Conservation (phyloP, 2,329 filamentous ascomycete species). For the Diaporthe batatas region DNA sequence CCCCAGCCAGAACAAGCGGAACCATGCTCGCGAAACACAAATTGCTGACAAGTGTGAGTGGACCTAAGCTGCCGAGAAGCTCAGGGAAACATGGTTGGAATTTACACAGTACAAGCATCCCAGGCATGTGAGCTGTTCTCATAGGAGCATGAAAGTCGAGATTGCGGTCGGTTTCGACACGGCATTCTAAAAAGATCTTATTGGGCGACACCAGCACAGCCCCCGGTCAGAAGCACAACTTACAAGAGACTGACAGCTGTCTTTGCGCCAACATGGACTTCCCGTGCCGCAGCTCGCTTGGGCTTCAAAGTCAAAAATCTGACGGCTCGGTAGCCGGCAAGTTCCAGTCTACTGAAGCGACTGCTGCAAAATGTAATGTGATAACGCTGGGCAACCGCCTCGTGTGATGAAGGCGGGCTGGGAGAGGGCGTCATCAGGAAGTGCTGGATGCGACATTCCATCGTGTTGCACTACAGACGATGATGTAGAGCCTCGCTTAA, state of each 20-base stretch:
- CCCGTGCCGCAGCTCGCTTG: constrained; percentile 20
- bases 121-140: constrained; percentile 3
- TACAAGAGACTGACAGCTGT: constrained; percentile 6
- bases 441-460: constrained; percentile 18
- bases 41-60: constrained; percentile 29
- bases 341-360: constrained; percentile 19
- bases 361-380: constrained; percentile 22
- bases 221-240: constrained; percentile 18
- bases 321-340: constrained; percentile 39
- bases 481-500: constrained; percentile 17
- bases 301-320: constrained; percentile 30
- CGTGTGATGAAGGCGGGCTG: constrained; percentile 6
- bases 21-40: constrained; percentile 1
- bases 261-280: constrained; percentile 31
- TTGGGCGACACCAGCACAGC: constrained; percentile 28
- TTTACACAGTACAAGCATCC: constrained; percentile 31
- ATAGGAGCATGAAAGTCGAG: constrained; percentile 21
- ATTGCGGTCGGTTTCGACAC: constrained; percentile 10
- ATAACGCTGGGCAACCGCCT: constrained; percentile 29
- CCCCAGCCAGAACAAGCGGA: background rate
- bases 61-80: constrained; percentile 31
- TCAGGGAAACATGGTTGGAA: background rate
- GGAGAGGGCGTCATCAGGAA: constrained; percentile 13
- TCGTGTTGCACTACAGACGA: background rate
- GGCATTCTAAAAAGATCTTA: constrained; percentile 4